These are phyloP conservation scores for Magnolia kwangsiensis DNA, from an alignment of 164 flowering plant genomes.

Conservation along the genomic window DNA sequence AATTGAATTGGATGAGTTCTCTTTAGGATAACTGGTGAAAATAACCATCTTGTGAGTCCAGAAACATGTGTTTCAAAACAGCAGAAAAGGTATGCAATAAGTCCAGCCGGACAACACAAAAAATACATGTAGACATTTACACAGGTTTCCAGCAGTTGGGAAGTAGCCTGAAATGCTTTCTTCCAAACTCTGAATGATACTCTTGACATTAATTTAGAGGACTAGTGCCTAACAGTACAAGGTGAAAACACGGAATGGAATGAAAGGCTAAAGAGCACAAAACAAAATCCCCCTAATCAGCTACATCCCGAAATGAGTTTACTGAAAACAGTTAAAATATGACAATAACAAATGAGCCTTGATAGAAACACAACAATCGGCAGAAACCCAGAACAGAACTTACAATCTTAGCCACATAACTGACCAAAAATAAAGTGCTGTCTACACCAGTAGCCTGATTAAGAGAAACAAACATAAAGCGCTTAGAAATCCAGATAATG, in stretches of 20 bases:
- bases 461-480: constrained; percentile 25
- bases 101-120: neutral
- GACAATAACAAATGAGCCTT: constrained; percentile 11
- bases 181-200: constrained; percentile 5
- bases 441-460: constrained; percentile 23
- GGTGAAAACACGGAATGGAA: neutral
- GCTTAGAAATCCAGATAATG: constrained; percentile 22
- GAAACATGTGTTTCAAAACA: neutral
- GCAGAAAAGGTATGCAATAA: neutral
- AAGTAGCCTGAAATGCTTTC: neutral
- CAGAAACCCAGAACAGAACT: constrained; percentile 13
- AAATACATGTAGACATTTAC: neutral
- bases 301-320: constrained; percentile 7
- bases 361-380: constrained; percentile 8
- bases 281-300: constrained; percentile 4
- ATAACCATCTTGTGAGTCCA: neutral
- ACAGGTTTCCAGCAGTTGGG: neutral
- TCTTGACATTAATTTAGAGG: constrained; percentile 17
- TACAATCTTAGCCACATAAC: constrained; percentile 11
- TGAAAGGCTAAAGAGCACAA: neutral
- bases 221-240: neutral
- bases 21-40: neutral
- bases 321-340: constrained; percentile 17
- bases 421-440: constrained; percentile 17
- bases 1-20: neutral